Conservation (phyloP, 2,329 filamentous ascomycete species). For the Verticillium isaacii region DNA sequence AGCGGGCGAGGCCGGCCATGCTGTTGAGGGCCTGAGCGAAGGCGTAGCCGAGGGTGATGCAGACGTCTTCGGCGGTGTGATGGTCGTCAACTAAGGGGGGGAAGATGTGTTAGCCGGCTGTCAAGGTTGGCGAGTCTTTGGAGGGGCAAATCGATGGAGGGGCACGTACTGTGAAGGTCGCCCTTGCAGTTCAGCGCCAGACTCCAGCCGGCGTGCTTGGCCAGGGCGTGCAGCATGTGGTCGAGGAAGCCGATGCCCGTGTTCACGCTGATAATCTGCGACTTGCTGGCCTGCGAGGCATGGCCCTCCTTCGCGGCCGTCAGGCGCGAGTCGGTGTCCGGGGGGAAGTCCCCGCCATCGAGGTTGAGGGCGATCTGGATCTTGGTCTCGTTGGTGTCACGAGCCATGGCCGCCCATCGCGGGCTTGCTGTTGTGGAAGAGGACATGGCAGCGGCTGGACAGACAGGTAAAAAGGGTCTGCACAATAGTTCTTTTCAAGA, state of each 20-base stretch:
- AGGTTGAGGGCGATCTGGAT: constrained; percentile 90
- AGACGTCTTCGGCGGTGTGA: constrained; percentile 95
- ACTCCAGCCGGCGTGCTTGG: constrained; percentile 95
- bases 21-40: constrained; percentile 77
- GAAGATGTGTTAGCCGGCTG: background rate
- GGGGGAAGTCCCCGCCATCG: constrained; percentile 77
- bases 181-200: constrained; percentile 77
- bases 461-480: background rate
- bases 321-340: constrained; percentile 55
- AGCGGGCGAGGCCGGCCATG: constrained; percentile 78
- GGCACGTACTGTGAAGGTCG: constrained; percentile 76
- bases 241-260: constrained; percentile 97
- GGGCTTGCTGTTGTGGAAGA: constrained; percentile 15
- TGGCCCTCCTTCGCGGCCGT: constrained; percentile 54
- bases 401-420: constrained; percentile 73
- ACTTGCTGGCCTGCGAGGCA: constrained; percentile 77
- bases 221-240: constrained; percentile 96
- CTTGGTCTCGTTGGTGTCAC: constrained; percentile 97
- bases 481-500: background rate
- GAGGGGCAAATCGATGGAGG: background rate
- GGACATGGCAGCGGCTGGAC: constrained; percentile 3
- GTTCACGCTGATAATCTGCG: constrained; percentile 81
- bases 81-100: constrained; percentile 79
- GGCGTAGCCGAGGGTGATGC: constrained; percentile 80
- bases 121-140: background rate